Evolutionary conservation across 495 filamentous ascomycete species (phyloP).

Genomic region (Cercophora sp.): DNA sequence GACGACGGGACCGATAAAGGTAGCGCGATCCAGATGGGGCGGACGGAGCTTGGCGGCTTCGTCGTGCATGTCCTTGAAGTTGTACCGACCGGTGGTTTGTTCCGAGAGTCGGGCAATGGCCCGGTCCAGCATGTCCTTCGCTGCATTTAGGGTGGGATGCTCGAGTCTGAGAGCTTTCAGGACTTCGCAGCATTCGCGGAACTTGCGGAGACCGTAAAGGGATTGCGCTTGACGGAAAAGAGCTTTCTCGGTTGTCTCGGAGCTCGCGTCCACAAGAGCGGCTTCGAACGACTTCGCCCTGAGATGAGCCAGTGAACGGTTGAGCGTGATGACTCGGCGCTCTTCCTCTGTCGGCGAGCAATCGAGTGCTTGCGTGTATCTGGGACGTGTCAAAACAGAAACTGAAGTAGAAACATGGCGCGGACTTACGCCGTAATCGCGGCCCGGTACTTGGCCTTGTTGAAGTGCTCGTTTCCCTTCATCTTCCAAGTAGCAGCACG

Average conservation of each 20-base stretch:
- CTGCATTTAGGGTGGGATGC: slow-evolving; percentile 28
- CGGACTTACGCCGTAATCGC: slow-evolving; percentile 10
- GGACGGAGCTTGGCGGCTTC: slow-evolving; percentile 28
- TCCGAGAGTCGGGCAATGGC: slow-evolving; percentile 29
- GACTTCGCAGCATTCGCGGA: slow-evolving; percentile 25
- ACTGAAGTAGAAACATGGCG: background rate
- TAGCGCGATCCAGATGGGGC: slow-evolving; percentile 44
- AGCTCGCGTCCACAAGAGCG: slow-evolving; percentile 2
- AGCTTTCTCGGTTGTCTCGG: slow-evolving; percentile 35
- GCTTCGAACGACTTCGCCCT: slow-evolving; percentile 5
- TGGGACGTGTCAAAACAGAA: background rate
- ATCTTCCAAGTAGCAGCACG: slow-evolving; percentile 8
- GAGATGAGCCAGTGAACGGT: slow-evolving; percentile 10
- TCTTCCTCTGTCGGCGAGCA: slow-evolving; percentile 7
- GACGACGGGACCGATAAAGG: slow-evolving; percentile 30
- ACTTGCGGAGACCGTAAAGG: slow-evolving; percentile 43
- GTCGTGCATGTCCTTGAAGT: slow-evolving; percentile 39
- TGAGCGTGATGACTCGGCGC: slow-evolving; percentile 5
- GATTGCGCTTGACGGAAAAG: slow-evolving; percentile 45
- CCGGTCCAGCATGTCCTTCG: slow-evolving; percentile 26
- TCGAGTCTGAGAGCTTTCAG: slow-evolving; percentile 19
- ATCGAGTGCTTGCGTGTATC: slow-evolving; percentile 8
- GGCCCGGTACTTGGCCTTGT: background rate
- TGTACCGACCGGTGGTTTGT: slow-evolving; percentile 36
- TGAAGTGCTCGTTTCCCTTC: slow-evolving; percentile 1